Evolutionary conservation across 1,284 basidiomycete species (phyloP).

Genomic region (Austropuccinia psidii): DNA sequence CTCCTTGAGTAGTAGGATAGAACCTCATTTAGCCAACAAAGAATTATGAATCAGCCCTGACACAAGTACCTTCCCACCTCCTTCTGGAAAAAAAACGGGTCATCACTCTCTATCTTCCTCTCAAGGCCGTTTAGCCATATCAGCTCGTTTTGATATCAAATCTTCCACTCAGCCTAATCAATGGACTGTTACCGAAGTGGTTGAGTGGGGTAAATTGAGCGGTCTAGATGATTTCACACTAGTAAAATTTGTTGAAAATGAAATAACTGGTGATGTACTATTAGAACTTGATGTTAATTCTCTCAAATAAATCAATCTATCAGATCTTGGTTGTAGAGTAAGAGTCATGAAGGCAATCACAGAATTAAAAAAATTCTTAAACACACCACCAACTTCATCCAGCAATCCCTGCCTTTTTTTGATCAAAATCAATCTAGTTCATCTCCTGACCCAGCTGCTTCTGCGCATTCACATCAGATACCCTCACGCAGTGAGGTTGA

Average conservation of each 20-base stretch:
- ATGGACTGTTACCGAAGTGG: slow-evolving; percentile 82
- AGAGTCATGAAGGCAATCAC: slow-evolving; percentile 89
- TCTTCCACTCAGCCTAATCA: slow-evolving; percentile 54
- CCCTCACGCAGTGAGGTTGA: neutral
- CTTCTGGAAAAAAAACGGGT: slow-evolving; percentile 11
- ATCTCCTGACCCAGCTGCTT: slow-evolving; percentile 52
- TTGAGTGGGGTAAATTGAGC: slow-evolving; percentile 76
- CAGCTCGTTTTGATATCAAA: neutral
- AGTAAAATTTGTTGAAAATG: slow-evolving; percentile 88
- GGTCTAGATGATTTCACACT: slow-evolving; percentile 76
- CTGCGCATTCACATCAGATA: slow-evolving; percentile 50
- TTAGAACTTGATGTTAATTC: slow-evolving; percentile 86
- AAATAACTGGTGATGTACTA: slow-evolving; percentile 93
- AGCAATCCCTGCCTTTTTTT: no score
- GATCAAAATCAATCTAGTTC: no score
- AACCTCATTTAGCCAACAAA: neutral
- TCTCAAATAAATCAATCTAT: slow-evolving; percentile 92
- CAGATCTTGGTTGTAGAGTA: slow-evolving; percentile 86
- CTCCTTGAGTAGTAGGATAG: slow-evolving; percentile 13
- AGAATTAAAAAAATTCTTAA: slow-evolving; percentile 55
- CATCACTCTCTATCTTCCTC: slow-evolving; percentile 13
- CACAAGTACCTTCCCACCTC: slow-evolving; percentile 35
- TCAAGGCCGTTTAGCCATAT: neutral
- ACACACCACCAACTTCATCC: no score
- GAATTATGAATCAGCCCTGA: slow-evolving; percentile 24